Base-by-base conservation (phyloP, 768 basidiomycete genomes). In the Steccherinum ochraceum region DNA sequence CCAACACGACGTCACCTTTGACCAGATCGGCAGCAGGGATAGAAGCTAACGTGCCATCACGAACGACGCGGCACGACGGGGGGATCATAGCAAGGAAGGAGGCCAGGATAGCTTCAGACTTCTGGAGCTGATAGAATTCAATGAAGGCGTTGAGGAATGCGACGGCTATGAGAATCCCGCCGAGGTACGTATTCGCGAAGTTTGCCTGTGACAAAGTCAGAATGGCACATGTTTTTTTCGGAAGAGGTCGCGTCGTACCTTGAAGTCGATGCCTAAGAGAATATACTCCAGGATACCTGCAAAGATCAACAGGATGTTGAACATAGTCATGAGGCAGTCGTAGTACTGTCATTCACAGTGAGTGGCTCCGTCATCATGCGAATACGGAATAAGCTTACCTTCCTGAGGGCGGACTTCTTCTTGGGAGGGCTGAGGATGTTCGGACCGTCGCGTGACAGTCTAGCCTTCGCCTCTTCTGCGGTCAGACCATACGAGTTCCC, bases 61-160 rank as follows among this genome's bases (percentile, higher is more conserved):
- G 78, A 47, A 86, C 68, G 23, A 81, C 81, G 40, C 75, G 80
- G 59, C 81, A 84, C 5, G 80, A 72, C 0, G 84, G 84, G 13
- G 84, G 84, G 46, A 86, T 86, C 81, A 86, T 80, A 10, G 84
- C 84, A 26, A 86, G 69, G 69, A 86, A 86, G 2, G 80, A 82
- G 3, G 83, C 83, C 3, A 86, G 71, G 56, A 86, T 86, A 35
- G 82, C 81, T 61, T 84, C 84, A 7, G 83, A 83, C 59, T 84
- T 86, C 66, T 86, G 84, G 24, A 84, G 74, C 68, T 86, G 84
- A 60, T 69, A 74, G 62, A 81, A 86, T 62, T 86, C 84, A 61
- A 86, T 83, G 55, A 76, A 76, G 4, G 82, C 84, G 56, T 86
- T 86, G 51, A 84, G 63, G 63, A 86, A 83, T 13, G 83, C 82